Conservation (phyloP, 495 filamentous ascomycete species). For the Sporormia fimetaria region DNA sequence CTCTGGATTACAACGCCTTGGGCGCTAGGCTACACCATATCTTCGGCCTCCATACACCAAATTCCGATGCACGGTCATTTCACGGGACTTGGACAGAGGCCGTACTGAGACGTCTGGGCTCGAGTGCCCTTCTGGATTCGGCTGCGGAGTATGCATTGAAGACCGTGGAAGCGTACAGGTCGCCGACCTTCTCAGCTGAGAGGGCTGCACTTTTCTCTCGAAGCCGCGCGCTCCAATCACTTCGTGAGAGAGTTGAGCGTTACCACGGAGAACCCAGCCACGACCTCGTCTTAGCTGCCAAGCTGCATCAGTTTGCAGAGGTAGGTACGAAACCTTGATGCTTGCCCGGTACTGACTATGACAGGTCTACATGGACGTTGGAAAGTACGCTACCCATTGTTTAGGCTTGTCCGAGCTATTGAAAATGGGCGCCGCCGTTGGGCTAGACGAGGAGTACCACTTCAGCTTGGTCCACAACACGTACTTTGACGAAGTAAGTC, state of each 20-base stretch:
- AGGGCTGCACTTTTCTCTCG: not conserved
- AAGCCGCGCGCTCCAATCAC: not conserved
- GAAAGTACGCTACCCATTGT: not conserved
- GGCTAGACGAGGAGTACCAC: not conserved
- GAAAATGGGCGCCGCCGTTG: not conserved
- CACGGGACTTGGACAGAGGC: conserved; percentile 1
- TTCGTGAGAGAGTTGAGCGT: not conserved
- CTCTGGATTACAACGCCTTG: no score
- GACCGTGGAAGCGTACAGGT: not conserved
- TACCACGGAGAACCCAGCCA: not conserved
- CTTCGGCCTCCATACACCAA: not conserved
- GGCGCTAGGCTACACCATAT: conserved; percentile 3
- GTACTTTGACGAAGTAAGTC: conserved; percentile 8
- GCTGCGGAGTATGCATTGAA: conserved; percentile 7
- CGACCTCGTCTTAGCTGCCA: not conserved
- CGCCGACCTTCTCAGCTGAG: not conserved
- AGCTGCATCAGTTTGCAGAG: conserved; percentile 3
- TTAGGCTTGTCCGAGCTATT: conserved; percentile 1
- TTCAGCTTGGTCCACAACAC: conserved; percentile 4
- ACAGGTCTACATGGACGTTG: not conserved
- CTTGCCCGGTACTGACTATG: not conserved
- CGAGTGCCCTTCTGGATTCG: not conserved
- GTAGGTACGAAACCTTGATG: not conserved
- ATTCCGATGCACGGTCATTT: conserved; percentile 1
- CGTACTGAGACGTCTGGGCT: conserved; percentile 1